Evolutionary conservation across 495 filamentous ascomycete species (phyloP).

Genomic region (Oleoguttula mirabilis): DNA sequence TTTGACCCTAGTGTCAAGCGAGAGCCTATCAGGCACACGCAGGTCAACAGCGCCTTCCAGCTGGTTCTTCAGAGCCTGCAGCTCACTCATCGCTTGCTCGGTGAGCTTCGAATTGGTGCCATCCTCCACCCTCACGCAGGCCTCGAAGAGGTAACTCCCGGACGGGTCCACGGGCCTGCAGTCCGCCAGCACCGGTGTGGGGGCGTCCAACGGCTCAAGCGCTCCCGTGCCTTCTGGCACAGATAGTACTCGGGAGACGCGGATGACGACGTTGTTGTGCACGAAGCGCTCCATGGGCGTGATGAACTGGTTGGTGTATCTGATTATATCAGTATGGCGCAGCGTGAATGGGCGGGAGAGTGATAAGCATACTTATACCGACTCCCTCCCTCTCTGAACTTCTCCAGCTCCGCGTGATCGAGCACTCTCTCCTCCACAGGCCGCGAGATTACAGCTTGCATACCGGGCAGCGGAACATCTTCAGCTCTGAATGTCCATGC

Average conservation of each 20-base stretch:
- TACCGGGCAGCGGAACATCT: constrained; percentile 35
- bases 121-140: constrained; percentile 32
- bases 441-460: constrained; percentile 17
- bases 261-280: constrained; percentile 35
- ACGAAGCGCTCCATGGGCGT: constrained; percentile 30
- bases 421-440: neutral
- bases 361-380: constrained; percentile 10
- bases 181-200: constrained; percentile 14
- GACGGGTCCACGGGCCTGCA: constrained; percentile 27
- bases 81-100: constrained; percentile 44
- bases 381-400: constrained; percentile 1
- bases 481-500: constrained; percentile 11
- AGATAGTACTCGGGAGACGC: constrained; percentile 23
- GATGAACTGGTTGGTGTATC: constrained; percentile 10
- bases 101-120: constrained; percentile 30
- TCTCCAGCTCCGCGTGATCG: constrained; percentile 2
- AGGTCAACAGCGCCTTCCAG: constrained; percentile 55
- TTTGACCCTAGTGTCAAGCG: constrained; percentile 51
- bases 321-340: neutral
- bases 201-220: constrained; percentile 6
- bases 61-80: constrained; percentile 47
- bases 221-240: constrained; percentile 11
- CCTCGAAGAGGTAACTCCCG: constrained; percentile 32
- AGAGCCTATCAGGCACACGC: constrained; percentile 49
- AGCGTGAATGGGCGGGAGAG: neutral